Evolutionary conservation across 768 basidiomycete genomes (phyloP).

Genomic region (Boletales sp.): DNA sequence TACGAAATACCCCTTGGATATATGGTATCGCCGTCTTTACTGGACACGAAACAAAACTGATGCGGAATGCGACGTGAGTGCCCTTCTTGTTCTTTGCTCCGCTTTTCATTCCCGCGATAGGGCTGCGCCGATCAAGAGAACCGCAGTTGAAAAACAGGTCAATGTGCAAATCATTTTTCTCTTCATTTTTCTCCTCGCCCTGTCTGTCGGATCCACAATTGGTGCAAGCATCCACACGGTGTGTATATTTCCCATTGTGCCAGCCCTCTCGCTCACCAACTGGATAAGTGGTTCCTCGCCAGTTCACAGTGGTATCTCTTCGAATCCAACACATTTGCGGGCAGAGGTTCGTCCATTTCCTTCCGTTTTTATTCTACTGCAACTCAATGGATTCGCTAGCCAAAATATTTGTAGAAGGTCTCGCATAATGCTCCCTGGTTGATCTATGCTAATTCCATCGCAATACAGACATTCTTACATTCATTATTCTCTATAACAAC

Average conservation of each 20-base stretch:
- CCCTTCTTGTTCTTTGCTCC: neutral
- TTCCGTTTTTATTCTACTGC: neutral
- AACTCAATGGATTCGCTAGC: conserved; percentile 38
- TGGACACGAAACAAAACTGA: conserved; percentile 97
- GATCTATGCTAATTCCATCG: conserved; percentile 7
- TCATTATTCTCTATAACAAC: conserved; percentile 99
- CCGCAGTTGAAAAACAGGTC: conserved; percentile 93
- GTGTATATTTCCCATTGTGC: conserved; percentile 19
- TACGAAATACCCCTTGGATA: conserved; percentile 95
- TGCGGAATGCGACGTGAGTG: conserved; percentile 95
- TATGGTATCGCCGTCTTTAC: conserved; percentile 94
- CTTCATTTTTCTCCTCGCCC: conserved; percentile 79
- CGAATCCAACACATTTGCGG: conserved; percentile 54
- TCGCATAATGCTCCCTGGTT: conserved; percentile 1
- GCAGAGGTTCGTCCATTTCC: conserved; percentile 50
- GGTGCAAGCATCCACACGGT: conserved; percentile 86
- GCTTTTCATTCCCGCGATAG: conserved; percentile 35
- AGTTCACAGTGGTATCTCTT: conserved; percentile 88
- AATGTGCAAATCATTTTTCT: conserved; percentile 95
- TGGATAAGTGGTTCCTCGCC: conserved; percentile 76
- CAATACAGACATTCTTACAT: conserved; percentile 84
- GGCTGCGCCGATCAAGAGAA: conserved; percentile 94
- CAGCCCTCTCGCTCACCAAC: neutral
- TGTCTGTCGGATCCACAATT: conserved; percentile 89
- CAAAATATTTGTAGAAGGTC: conserved; percentile 82